These are phyloP conservation scores for Peterozyma xylosa DNA, from an alignment of 805 yeast species.

Conservation along the genomic window DNA sequence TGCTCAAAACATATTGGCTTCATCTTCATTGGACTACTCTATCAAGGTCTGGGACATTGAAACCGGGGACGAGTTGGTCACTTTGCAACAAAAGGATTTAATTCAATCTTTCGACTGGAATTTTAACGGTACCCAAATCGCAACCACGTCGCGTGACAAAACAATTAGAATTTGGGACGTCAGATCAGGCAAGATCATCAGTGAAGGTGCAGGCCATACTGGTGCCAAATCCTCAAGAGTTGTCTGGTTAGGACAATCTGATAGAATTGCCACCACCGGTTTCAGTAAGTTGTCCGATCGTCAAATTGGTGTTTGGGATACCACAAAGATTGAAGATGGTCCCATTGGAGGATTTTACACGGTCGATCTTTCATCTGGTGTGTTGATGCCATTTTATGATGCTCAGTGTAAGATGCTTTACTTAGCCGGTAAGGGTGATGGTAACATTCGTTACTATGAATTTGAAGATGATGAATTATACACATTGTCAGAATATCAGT, in stretches of 20 bases:
- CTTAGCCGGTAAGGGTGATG: constrained; percentile 97
- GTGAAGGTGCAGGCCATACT: constrained; percentile 84
- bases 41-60: constrained; percentile 88
- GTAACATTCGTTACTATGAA: constrained; percentile 92
- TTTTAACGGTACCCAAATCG: constrained; percentile 80
- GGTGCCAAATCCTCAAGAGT: constrained; percentile 91
- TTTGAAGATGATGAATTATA: constrained; percentile 75
- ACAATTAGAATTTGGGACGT: constrained; percentile 88
- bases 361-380: constrained; percentile 88
- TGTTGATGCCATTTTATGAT: constrained; percentile 87
- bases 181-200: constrained; percentile 61
- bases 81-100: constrained; percentile 81
- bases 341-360: constrained; percentile 85
- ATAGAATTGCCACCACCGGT: constrained; percentile 88
- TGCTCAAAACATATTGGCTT: constrained; percentile 80
- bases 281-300: constrained; percentile 90
- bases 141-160: constrained; percentile 88
- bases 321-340: constrained; percentile 64
- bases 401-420: constrained; percentile 72
- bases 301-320: constrained; percentile 92
- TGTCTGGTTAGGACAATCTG: constrained; percentile 82
- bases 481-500: constrained; percentile 82
- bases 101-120: constrained; percentile 92
- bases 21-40: constrained; percentile 84
- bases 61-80: constrained; percentile 60